phyloP scores from a whole-genome alignment of 768 basidiomycete species.

The Nevesoporus exiguus region DNA sequence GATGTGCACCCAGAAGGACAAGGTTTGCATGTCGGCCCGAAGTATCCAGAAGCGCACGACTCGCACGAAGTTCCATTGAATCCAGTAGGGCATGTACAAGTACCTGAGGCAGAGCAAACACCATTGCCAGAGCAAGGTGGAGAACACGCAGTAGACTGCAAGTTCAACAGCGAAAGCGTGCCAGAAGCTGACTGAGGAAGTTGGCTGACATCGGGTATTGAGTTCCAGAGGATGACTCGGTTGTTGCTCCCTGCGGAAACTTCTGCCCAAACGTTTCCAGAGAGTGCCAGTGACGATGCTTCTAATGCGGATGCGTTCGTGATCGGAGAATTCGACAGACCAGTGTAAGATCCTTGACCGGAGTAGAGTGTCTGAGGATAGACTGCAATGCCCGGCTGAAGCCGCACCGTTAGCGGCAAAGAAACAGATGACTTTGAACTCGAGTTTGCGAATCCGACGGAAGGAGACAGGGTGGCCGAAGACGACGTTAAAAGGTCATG shows the following conservation, averaged over 20 bases:
- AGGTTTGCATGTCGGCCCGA: constrained; percentile 65
- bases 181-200: constrained; percentile 50
- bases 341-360: constrained; percentile 57
- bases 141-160: constrained; percentile 73
- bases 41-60: constrained; percentile 69
- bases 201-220: constrained; percentile 70
- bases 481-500: constrained; percentile 65
- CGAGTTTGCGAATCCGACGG: constrained; percentile 61
- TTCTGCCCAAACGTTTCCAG: constrained; percentile 66
- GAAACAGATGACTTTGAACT: constrained; percentile 44
- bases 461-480: constrained; percentile 53
- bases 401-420: constrained; percentile 63
- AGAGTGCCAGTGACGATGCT: constrained; percentile 63
- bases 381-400: constrained; percentile 65
- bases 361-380: constrained; percentile 63
- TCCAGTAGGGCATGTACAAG: constrained; percentile 67
- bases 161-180: constrained; percentile 58
- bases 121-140: constrained; percentile 73
- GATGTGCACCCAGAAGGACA: constrained; percentile 66
- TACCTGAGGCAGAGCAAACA: constrained; percentile 65
- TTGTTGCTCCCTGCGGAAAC: constrained; percentile 52
- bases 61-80: constrained; percentile 83
- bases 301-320: constrained; percentile 47
- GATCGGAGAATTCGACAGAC: constrained; percentile 49
- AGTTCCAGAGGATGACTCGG: constrained; percentile 74